These are phyloP conservation scores for Rhexocercosporidium sp. DNA, from an alignment of 2,329 filamentous ascomycete species.

Conservation along the genomic window DNA sequence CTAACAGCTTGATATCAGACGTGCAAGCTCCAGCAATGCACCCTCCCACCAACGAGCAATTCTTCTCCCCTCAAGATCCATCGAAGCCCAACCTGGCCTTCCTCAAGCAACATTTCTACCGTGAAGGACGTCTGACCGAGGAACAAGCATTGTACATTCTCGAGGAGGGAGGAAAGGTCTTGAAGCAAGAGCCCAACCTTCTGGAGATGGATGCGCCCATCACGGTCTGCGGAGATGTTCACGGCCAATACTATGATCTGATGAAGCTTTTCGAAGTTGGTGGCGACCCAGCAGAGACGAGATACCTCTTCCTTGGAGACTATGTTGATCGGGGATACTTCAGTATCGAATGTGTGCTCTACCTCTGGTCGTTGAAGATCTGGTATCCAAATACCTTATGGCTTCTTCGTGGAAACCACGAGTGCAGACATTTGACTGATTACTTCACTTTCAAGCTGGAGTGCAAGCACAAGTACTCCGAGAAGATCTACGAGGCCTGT, in stretches of 20 bases:
- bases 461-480: slow-evolving; percentile 99
- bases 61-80: slow-evolving; percentile 85
- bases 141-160: slow-evolving; percentile 98
- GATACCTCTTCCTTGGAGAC: slow-evolving; percentile 96
- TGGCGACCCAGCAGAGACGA: slow-evolving; percentile 92
- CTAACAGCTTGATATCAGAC: slow-evolving; percentile 61
- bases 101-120: slow-evolving; percentile 97
- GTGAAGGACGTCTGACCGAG: slow-evolving; percentile 94
- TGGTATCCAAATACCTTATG: slow-evolving; percentile 98
- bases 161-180: slow-evolving; percentile 81
- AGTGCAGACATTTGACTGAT: slow-evolving; percentile 97
- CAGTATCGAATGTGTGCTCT: slow-evolving; percentile 98
- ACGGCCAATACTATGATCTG: slow-evolving; percentile 98
- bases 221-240: slow-evolving; percentile 97
- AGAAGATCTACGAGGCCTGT: slow-evolving; percentile 94
- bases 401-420: slow-evolving; percentile 96
- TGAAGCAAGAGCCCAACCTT: slow-evolving; percentile 90
- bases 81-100: slow-evolving; percentile 92
- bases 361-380: slow-evolving; percentile 98
- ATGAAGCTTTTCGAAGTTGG: slow-evolving; percentile 99
- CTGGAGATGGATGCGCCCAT: slow-evolving; percentile 99
- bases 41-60: slow-evolving; percentile 91
- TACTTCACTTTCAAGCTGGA: slow-evolving; percentile 99
- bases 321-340: slow-evolving; percentile 99
- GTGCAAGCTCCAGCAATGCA: slow-evolving; percentile 96